Base-by-base conservation (phyloP, 805 yeast species). In the Spathaspora hagerdaliae region DNA sequence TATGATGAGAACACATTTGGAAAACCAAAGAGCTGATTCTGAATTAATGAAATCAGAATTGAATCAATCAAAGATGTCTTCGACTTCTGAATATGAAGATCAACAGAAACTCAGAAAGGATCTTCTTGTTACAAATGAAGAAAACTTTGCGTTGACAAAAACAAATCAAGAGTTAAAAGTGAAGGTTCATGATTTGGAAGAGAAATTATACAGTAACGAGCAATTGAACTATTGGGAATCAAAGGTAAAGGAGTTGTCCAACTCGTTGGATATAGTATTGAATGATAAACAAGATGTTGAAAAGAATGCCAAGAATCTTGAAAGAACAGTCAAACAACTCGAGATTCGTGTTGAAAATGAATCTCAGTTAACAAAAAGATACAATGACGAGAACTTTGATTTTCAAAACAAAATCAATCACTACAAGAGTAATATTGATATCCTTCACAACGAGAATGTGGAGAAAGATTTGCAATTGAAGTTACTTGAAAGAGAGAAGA, bases 201-300 rank as follows among this genome's bases (percentile, higher is more conserved):
- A 64, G 1, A 76, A 78, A 47, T 61, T 78, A 19, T 71, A 73
- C 42, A 72, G 74, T 45, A 69, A 74, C 27, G 75, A 75, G 35
- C 84, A 82, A 54, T 74, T 78, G 51, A 77, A 74, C 50, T 79
- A 75, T 48, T 85, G 91, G 88, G 71, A 78, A 41, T 58, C 65
- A 2, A 79, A 83, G 50, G 70, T 84, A 8, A 64, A 69, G 24
- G 76, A 71, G 13, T 63, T 86, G 42, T 86, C 82, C 44, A 63
- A 60, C 11, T 72, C 77, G 39, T 60, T 84, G 9, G 75, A 77
- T 35, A 51, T 64, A 7, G 73, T 78, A 32, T 74, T 76, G 13
- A 70, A 73, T 7, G 65, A 64, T 7, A 76, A 76, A 49, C 71
- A 76, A 44, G 82, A 81, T 38, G 77, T 77, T 41, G 71, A 73